Conservation (phyloP, 805 yeast species). For the Ogataea salicorniae region DNA sequence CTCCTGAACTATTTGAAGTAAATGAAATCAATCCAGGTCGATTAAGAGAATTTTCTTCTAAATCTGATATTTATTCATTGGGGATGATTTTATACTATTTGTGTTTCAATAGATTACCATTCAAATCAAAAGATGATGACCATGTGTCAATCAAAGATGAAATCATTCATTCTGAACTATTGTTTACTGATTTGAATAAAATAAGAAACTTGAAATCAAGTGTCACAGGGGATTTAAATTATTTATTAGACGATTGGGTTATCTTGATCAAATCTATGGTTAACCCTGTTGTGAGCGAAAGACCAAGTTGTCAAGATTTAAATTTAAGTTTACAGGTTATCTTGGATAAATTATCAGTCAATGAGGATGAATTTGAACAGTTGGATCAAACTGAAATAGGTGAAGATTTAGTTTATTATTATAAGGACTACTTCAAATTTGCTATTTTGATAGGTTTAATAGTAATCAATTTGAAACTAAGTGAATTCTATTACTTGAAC, state of each 20-base stretch:
- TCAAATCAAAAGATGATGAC: constrained; percentile 22
- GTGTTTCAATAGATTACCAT: constrained; percentile 71
- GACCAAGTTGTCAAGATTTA: constrained; percentile 43
- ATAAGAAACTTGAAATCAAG: constrained; percentile 6
- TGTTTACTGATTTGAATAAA: constrained; percentile 20
- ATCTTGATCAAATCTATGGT: constrained; percentile 17
- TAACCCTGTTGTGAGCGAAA: constrained; percentile 28
- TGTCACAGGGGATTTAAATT: background rate
- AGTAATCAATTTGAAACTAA: background rate
- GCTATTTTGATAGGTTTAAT: background rate
- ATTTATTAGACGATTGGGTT: constrained; percentile 32
- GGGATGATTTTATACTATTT: constrained; percentile 79
- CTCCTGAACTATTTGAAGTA: constrained; percentile 65
- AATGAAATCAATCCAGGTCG: constrained; percentile 24
- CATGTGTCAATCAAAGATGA: constrained; percentile 22
- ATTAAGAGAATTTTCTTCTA: constrained; percentile 56
- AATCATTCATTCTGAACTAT: constrained; percentile 16
- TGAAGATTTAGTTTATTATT: background rate
- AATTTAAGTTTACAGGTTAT: constrained; percentile 23
- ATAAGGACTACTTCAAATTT: background rate
- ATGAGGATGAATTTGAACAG: background rate
- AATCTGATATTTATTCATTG: constrained; percentile 75
- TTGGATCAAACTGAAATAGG: background rate
- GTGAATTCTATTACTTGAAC: background rate
- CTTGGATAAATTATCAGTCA: constrained; percentile 1